Percentiles rank a stretch among this genome's conserved stretches.
These are phyloP conservation scores for Penicillium crystallinum DNA, from an alignment of 495 filamentous ascomycete genomes.

Conservation along the genomic window DNA sequence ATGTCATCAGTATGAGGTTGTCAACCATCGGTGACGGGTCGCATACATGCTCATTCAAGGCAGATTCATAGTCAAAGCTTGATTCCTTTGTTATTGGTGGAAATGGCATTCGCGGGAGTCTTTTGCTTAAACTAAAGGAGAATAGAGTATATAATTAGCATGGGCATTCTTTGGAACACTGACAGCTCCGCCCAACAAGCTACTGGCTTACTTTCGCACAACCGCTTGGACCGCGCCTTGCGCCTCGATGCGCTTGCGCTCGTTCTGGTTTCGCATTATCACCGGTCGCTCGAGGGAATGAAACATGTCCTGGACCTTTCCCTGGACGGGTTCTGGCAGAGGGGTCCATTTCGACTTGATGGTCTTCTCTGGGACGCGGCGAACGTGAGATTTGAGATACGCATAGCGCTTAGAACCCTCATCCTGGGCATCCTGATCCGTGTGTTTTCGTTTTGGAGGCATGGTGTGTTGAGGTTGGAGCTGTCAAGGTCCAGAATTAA, in stretches of 20 bases:
- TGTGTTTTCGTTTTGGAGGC: slow-evolving; percentile 37
- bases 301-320: slow-evolving; percentile 50
- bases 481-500: background rate
- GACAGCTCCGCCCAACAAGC: background rate
- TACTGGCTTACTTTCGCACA: slow-evolving; percentile 39
- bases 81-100: slow-evolving; percentile 52
- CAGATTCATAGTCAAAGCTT: slow-evolving; percentile 56
- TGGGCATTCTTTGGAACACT: background rate
- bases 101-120: slow-evolving; percentile 55
- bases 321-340: slow-evolving; percentile 46
- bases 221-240: slow-evolving; percentile 48
- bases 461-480: slow-evolving; percentile 8
- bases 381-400: slow-evolving; percentile 45
- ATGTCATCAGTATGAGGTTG: slow-evolving; percentile 8
- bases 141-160: slow-evolving; percentile 10
- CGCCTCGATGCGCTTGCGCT: slow-evolving; percentile 51
- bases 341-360: slow-evolving; percentile 57
- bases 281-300: slow-evolving; percentile 51
- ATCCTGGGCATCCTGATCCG: slow-evolving; percentile 19
- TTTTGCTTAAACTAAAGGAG: slow-evolving; percentile 37
- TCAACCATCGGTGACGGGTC: background rate
- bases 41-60: slow-evolving; percentile 52
- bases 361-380: slow-evolving; percentile 49
- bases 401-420: slow-evolving; percentile 33
- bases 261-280: slow-evolving; percentile 49